These are phyloP conservation scores for Mycosphaerelloides madeirae DNA, from an alignment of 2,329 filamentous ascomycete species.

Conservation along the genomic window DNA sequence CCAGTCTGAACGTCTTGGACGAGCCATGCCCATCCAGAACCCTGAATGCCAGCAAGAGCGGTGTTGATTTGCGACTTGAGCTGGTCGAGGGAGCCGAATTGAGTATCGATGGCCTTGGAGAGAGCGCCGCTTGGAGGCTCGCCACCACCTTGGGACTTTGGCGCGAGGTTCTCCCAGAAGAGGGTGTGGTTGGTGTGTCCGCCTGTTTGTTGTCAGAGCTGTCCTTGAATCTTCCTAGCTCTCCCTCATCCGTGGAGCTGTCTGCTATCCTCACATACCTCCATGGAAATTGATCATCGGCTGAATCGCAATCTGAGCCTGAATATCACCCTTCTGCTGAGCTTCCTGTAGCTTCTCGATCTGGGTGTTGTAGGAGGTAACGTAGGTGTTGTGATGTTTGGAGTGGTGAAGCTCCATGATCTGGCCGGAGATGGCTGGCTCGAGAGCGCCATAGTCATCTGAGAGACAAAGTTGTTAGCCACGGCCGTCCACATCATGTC, in stretches of 20 bases:
- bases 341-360: constrained; percentile 64
- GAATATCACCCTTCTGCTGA: constrained; percentile 49
- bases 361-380: constrained; percentile 80
- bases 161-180: constrained; percentile 67
- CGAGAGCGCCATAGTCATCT: constrained; percentile 97
- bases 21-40: constrained; percentile 73
- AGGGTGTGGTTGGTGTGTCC: constrained; percentile 64
- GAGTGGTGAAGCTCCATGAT: constrained; percentile 97
- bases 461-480: too few relatives aligned
- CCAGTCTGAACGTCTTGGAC: constrained; percentile 61
- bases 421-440: constrained; percentile 74
- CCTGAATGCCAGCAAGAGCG: constrained; percentile 61
- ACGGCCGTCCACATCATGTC: background rate
- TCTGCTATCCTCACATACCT: constrained; percentile 33
- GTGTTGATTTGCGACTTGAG: constrained; percentile 62
- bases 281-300: constrained; percentile 63
- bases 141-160: constrained; percentile 62
- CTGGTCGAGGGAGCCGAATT: constrained; percentile 55
- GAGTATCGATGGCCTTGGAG: constrained; percentile 54
- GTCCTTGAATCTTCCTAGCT: background rate
- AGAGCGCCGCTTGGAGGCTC: constrained; percentile 57
- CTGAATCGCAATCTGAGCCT: constrained; percentile 52
- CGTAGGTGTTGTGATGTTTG: constrained; percentile 92
- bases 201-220: constrained; percentile 29
- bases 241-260: background rate